Evolutionary conservation across 306 rosid genomes (phyloP), one percentile per base, ranked within the genome.

Genomic region (Cucumis cinereus): DNA sequence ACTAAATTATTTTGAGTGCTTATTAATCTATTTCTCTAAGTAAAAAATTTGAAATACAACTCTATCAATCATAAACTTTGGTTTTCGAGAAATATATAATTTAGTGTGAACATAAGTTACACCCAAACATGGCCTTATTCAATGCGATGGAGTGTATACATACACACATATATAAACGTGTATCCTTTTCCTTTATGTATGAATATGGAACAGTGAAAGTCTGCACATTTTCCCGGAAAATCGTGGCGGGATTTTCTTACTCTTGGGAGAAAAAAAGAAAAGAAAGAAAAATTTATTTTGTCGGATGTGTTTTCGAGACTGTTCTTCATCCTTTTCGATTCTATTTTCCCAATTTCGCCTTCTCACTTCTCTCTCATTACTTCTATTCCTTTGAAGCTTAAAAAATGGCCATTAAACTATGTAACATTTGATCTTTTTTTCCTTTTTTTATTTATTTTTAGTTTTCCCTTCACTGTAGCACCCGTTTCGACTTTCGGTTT

Each of bases 151-250:
- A 30, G 35, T 30, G 33, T 30, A 30, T 3, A 30, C 3, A 12
- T 24, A 28, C 30, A 35, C 49, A 26, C 26, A 70, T 7, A 70
- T 70, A 47, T 24, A 9, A 11, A 0, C 6, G 53, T 40, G 73
- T 30, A 19, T 3, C 3, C 35, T 30, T 30, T 30, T 30, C 8
- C 17, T 6, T n/a, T 64, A 50, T 10, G 2, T 66, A 24, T 17
- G 24, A 70, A 49, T 38, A 24, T 71, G 43, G 59, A 71, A 49
- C 75, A 49, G 59, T 71, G 75, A 74, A 67, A 80, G 78, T 24
- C 88, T 8, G 72, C 84, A 75, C 59, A 74, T 59, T 83, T 83
- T 78, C 61, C 76, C 72, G 78, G 83, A 78, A 83, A 83, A 74
- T 82, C 83, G 64, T 20, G 59, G 52, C 62, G 75, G 75, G 79